phyloP scores from a whole-genome alignment of 805 yeast species.

The Metschnikowia reukaufii region DNA sequence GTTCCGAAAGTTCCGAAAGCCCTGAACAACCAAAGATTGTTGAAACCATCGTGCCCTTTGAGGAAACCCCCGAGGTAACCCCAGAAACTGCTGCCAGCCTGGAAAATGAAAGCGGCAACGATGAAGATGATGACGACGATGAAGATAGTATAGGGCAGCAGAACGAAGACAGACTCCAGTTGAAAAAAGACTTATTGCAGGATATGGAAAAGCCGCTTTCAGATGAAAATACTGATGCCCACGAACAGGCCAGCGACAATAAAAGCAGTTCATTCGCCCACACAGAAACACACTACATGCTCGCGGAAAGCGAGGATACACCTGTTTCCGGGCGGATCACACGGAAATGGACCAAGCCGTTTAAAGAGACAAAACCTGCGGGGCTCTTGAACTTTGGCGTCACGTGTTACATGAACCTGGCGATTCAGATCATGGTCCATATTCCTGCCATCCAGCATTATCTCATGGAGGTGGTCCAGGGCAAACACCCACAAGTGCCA shows the following conservation, averaged over 20 bases:
- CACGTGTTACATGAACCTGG: conserved; percentile 95
- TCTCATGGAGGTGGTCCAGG: conserved; percentile 60
- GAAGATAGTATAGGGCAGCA: conserved; percentile 6
- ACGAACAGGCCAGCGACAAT: not conserved
- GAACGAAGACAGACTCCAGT: conserved; percentile 13
- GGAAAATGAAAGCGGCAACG: conserved; percentile 11
- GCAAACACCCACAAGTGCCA: conserved; percentile 47
- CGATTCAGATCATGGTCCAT: conserved; percentile 87
- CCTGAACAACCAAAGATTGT: not conserved
- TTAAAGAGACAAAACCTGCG: conserved; percentile 50
- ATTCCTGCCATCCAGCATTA: conserved; percentile 90
- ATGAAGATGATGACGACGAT: conserved; percentile 15
- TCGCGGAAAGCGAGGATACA: conserved; percentile 59
- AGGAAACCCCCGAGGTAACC: no score
- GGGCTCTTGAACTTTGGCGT: conserved; percentile 92
- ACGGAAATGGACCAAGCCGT: conserved; percentile 69
- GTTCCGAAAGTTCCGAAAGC: not conserved
- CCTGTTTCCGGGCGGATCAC: conserved; percentile 60
- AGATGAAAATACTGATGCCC: conserved; percentile 4
- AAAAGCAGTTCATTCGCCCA: not conserved
- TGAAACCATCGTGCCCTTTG: no score
- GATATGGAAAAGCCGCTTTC: conserved; percentile 18
- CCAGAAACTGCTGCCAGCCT: no score
- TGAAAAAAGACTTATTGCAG: conserved; percentile 18
- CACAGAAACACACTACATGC: conserved; percentile 43